phyloP scores from a whole-genome alignment of 2,329 filamentous ascomycete genomes.

The Venturia aucupariae region DNA sequence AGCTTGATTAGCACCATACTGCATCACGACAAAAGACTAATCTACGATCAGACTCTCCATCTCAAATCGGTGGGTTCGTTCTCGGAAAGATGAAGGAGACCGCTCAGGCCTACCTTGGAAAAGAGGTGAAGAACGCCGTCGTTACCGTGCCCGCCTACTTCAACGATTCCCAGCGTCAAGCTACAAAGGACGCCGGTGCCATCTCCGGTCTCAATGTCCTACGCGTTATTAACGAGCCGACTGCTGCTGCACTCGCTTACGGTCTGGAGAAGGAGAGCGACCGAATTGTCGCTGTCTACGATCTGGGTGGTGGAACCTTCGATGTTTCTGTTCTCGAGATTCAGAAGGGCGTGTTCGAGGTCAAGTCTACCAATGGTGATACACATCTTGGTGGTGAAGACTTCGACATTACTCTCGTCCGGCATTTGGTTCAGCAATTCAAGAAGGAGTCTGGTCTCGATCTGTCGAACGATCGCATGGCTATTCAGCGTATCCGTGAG shows the following conservation, averaged over 20 bases:
- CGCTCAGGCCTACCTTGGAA: constrained; percentile 84
- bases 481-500: constrained; percentile 97
- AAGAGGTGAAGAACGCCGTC: constrained; percentile 87
- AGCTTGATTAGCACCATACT: neutral
- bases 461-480: constrained; percentile 88
- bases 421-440: constrained; percentile 88
- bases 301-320: constrained; percentile 97
- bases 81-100: constrained; percentile 99
- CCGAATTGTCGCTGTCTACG: constrained; percentile 86
- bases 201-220: constrained; percentile 94
- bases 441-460: constrained; percentile 93
- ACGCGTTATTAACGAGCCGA: constrained; percentile 96
- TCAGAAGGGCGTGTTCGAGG: constrained; percentile 95
- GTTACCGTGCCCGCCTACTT: constrained; percentile 98
- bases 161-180: constrained; percentile 96
- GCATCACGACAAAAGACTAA: neutral
- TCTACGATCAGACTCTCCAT: constrained; percentile 60
- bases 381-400: constrained; percentile 97
- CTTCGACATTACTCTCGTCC: constrained; percentile 91
- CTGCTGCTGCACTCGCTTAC: constrained; percentile 89
- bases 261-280: constrained; percentile 92
- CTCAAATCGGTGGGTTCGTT: constrained; percentile 95
- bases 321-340: constrained; percentile 98
- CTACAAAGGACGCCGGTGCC: constrained; percentile 95
- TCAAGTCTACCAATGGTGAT: constrained; percentile 98